A percentile compares a stretch with the other conserved stretches of the same genome.
phyloP scores from a whole-genome alignment of 306 rosid species.

The Argentina anserina region DNA sequence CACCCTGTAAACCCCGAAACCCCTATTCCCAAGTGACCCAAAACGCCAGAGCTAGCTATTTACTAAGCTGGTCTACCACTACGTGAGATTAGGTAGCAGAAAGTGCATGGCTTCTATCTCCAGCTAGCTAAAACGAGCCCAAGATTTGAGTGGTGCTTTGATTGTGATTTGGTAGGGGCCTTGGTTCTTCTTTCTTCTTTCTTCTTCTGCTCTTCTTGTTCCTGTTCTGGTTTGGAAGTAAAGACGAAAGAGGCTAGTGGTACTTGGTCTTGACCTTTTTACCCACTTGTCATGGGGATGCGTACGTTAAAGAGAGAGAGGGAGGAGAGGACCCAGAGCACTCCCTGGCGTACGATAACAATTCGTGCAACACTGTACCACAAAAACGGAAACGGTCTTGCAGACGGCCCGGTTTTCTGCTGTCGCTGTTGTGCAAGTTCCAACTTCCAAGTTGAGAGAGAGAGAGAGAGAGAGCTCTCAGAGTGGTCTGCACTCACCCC shows the following conservation, averaged over 20 bases:
- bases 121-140: not conserved
- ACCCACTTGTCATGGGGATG: not conserved
- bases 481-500: not conserved
- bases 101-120: not conserved
- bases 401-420: conserved; percentile 8
- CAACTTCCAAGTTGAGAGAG: conserved; percentile 48
- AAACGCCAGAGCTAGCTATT: not conserved
- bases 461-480: conserved; percentile 17
- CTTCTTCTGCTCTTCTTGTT: not conserved
- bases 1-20: conserved; percentile 12
- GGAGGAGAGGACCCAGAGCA: conserved; percentile 2
- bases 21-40: conserved; percentile 2
- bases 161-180: conserved; percentile 1
- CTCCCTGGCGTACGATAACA: conserved; percentile 26
- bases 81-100: not conserved
- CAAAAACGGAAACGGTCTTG: conserved; percentile 19
- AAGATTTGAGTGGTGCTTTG: not conserved
- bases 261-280: not conserved
- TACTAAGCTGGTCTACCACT: not conserved
- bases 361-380: conserved; percentile 5
- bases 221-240: not conserved
- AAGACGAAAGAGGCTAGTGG: not conserved
- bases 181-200: not conserved
- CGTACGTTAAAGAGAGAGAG: conserved; percentile 20
- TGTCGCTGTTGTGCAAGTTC: conserved; percentile 48